These are phyloP conservation scores for Kalaharituber pfeilii DNA, from an alignment of 2,329 filamentous ascomycete species.

Conservation along the genomic window DNA sequence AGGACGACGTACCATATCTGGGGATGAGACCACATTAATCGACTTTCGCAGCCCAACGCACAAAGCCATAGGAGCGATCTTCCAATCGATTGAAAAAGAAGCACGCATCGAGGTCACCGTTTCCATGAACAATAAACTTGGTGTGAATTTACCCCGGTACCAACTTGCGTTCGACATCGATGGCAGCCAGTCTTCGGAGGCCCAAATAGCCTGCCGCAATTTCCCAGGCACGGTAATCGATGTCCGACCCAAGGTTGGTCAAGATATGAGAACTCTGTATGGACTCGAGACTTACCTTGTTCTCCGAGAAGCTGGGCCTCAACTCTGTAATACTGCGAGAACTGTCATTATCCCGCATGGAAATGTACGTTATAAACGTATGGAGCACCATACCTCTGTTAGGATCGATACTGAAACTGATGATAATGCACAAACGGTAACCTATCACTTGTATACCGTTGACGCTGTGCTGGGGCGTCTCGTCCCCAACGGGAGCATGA, in stretches of 20 bases:
- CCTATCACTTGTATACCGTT: conserved; percentile 33
- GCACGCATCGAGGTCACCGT: not conserved
- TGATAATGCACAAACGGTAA: conserved; percentile 8
- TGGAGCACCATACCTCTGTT: not conserved
- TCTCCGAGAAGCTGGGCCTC: conserved; percentile 24
- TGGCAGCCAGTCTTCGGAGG: not conserved
- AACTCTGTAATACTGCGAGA: conserved; percentile 24
- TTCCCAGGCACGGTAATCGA: conserved; percentile 37
- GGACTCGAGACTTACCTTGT: conserved; percentile 37
- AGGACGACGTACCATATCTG: not conserved
- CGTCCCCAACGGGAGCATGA: conserved; percentile 33
- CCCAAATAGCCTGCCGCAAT: conserved; percentile 22
- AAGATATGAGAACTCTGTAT: conserved; percentile 33
- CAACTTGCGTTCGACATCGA: not conserved
- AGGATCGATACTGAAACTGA: conserved; percentile 2
- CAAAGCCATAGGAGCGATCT: not conserved
- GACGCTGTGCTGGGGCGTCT: conserved; percentile 36
- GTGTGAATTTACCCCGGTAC: not conserved
- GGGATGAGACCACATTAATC: not conserved
- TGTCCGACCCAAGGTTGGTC: conserved; percentile 20
- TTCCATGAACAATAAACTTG: not conserved
- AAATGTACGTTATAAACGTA: conserved; percentile 13
- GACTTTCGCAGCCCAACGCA: not conserved
- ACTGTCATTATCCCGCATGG: conserved; percentile 30
- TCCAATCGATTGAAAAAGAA: not conserved